Evolutionary conservation across 805 yeast genomes (phyloP), one percentile per base, ranked within the genome.

Genomic region (Candida qinlingensis): DNA sequence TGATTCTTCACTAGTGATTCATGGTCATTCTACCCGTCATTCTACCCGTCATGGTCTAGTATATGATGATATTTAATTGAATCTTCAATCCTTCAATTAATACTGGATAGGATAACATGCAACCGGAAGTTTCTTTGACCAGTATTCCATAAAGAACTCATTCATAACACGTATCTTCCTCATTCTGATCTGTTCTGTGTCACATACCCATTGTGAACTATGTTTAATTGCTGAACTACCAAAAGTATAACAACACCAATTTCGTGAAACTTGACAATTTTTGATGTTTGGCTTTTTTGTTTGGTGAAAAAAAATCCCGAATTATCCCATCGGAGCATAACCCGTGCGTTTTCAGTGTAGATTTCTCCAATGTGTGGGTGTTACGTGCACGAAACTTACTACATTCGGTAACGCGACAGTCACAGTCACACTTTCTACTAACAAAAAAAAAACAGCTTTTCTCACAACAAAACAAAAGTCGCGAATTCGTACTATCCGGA

Each of bases 191-290:
- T 19, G 19, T 19, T 19, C 19, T 19, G 35, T n/a, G 26, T 13
- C 39, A 68, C 72, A 63, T 71, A 71, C 74, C 74, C 73, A 71
- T 70, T 71, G 67, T 69, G 64, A 58, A 63, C 63, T 61, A 61
- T 43, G 37, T 43, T 42, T 44, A 33, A 13, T 45, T 47, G 47
- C 43, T 47, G 42, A 42, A 35, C 46, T 37, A 39, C 35, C 44
- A 28, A 37, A 42, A 25, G 39, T 11, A 26, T 19, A 19, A 19
- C 19, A 41, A 44, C 45, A 27, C 45, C 45, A 42, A 34, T 35
- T 19, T 37, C 11, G 12, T 34, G 42, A 42, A 42, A 37, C 40
- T 37, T 41, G 48, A 30, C 45, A 46, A 46, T 38, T 47, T 47
- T 47, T 37, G 28, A 42, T 38, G 40, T 42, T 36, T 42, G 46